phyloP scores from a whole-genome alignment of 2,329 filamentous ascomycete genomes.

The Leptographium wingfieldii region DNA sequence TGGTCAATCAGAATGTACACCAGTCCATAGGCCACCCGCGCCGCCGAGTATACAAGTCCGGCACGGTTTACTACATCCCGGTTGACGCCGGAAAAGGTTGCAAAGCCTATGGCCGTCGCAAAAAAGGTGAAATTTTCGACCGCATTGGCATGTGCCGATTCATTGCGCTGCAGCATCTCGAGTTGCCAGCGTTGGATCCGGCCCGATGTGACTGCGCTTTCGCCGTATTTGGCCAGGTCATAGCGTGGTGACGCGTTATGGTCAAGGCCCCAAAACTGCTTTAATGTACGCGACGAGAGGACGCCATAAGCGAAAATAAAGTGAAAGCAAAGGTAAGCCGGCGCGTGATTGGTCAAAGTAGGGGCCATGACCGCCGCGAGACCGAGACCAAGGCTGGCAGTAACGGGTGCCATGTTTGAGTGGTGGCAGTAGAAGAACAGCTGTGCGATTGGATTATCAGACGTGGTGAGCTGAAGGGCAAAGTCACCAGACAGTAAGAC shows the following conservation, averaged over 20 bases:
- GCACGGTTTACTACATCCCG: conserved; percentile 22
- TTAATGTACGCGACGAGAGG: conserved; percentile 29
- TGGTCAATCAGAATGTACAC: conserved; percentile 27
- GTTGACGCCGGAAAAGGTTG: conserved; percentile 25
- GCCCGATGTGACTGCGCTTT: conserved; percentile 26
- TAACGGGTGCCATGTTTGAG: too few species aligned
- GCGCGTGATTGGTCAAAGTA: conserved; percentile 11
- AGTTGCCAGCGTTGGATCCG: conserved; percentile 29
- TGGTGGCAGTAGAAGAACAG: too few species aligned
- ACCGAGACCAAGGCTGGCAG: background rate
- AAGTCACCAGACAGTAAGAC: too few species aligned
- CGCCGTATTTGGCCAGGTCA: conserved; percentile 32
- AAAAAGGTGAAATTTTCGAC: conserved; percentile 30
- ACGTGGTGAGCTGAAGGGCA: too few species aligned
- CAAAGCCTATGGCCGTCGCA: conserved; percentile 23
- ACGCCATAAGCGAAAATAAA: conserved; percentile 31
- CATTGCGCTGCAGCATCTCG: conserved; percentile 28
- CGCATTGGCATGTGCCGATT: conserved; percentile 32
- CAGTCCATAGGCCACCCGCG: conserved; percentile 25
- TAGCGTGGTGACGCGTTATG: conserved; percentile 33
- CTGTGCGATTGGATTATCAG: too few species aligned
- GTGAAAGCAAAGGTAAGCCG: conserved; percentile 23
- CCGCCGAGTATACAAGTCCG: conserved; percentile 26
- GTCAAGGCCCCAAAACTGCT: conserved; percentile 29
- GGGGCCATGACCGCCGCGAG: background rate